Conservation (phyloP, 2,329 filamentous ascomycete genomes). For the Phaeophleospora eucalypticola region DNA sequence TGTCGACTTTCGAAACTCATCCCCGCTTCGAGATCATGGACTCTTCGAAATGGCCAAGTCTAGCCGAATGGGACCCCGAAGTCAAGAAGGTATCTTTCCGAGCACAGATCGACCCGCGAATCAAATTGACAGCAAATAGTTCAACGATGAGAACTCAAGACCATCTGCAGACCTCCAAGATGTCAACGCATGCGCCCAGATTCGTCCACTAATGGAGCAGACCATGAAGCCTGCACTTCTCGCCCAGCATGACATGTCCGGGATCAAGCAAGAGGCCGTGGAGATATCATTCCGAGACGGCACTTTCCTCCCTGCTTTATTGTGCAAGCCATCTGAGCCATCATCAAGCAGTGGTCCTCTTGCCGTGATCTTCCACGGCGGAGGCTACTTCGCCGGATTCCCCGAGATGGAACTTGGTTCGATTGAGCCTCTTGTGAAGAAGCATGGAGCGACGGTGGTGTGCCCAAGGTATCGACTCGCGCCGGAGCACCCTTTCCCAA, state of each 20-base stretch:
- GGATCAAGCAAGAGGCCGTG: neutral
- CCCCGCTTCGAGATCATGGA: no score
- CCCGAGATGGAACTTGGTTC: neutral
- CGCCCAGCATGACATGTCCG: neutral
- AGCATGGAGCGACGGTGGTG: conserved; percentile 40
- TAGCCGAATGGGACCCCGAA: neutral
- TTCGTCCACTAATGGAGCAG: neutral
- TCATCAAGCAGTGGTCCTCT: neutral
- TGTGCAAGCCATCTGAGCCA: neutral
- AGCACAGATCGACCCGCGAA: neutral
- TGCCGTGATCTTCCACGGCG: neutral
- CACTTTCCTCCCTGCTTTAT: neutral
- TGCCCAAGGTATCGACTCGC: conserved; percentile 45
- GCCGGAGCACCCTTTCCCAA: conserved; percentile 46
- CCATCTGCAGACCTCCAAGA: neutral
- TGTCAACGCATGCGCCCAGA: neutral
- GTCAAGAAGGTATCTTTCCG: neutral
- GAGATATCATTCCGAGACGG: neutral
- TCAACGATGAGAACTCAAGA: no score
- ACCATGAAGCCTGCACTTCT: neutral
- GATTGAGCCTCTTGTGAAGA: conserved; percentile 12
- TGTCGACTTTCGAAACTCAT: no score
- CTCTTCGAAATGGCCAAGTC: neutral
- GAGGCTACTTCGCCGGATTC: neutral
- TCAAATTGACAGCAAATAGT: no score